Evolutionary conservation across 768 basidiomycete genomes (phyloP).

Genomic region (Leccinum uliginosum): DNA sequence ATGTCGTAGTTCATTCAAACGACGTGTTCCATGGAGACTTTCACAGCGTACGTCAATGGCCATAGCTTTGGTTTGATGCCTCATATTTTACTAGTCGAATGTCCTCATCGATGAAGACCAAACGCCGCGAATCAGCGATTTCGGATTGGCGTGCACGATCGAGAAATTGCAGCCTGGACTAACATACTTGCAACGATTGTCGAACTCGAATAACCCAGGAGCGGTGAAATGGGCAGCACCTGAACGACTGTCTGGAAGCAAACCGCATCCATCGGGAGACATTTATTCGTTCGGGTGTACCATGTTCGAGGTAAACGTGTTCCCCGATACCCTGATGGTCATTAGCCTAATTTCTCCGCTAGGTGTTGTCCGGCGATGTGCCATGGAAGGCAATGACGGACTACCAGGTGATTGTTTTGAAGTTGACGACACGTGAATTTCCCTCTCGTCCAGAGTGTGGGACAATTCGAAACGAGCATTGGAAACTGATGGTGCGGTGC

Average conservation of each 20-base stretch:
- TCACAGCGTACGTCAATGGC: neutral
- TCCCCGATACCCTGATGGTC: too few relatives aligned
- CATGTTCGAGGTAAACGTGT: neutral
- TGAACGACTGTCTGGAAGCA: neutral
- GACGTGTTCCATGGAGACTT: neutral
- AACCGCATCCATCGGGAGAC: neutral
- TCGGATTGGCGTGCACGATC: neutral
- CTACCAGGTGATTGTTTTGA: neutral
- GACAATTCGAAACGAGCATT: neutral
- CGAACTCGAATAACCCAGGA: neutral
- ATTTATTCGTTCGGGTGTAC: slow-evolving; percentile 2
- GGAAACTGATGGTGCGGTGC: slow-evolving; percentile 3
- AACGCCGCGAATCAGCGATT: neutral
- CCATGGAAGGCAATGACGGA: neutral
- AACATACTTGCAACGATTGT: neutral
- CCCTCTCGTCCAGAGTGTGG: neutral
- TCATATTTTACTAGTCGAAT: neutral
- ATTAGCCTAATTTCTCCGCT: too few relatives aligned
- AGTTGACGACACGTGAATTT: neutral
- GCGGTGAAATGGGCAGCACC: neutral
- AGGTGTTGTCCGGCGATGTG: neutral
- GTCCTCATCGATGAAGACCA: neutral
- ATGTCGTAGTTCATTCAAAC: neutral
- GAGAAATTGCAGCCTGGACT: neutral
- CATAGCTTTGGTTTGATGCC: neutral